Base-by-base conservation (phyloP, 306 rosid genomes). In the Astragalus membranaceus region DNA sequence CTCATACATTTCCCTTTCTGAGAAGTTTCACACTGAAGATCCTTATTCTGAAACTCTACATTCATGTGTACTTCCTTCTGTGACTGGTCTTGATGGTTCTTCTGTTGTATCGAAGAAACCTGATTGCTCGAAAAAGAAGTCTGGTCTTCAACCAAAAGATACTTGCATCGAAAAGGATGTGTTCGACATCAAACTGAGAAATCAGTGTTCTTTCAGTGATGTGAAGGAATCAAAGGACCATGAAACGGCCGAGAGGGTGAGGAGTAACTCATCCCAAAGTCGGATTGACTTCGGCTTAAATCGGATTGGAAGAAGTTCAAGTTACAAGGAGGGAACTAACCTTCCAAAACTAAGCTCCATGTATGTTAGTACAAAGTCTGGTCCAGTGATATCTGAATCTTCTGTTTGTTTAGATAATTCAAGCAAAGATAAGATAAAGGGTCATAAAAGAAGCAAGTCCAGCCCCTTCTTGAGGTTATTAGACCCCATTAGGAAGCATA, bases 221-320 rank as follows among this genome's bases (percentile, higher is more conserved):
- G 15, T 51, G 49, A 70, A 57, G 13, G 83, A 74, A 67, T 43
- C 75, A 55, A 70, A 26, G 39, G 83, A 72, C 67, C 83, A 71
- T 58, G 88, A 81, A 68, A 78, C 70, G 49, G 70, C 68, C 50
- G 74, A 44, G 72, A 83, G 41, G 17, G 65, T 80, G 73, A 35
- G 73, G 75, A 77, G 78, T 59, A 67, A 80, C 42, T 88, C 93
- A n/a, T 89, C 90, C 8, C 73, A 62, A 78, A 81, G 51, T 48
- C 85, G 83, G 44, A 80, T 87, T 71, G 87, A 88, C 90, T 90
- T 87, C 70, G 83, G 94, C 87, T 81, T 87, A 72, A 78, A 83
- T 8, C 81, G 79, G 59, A 61, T 90, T 48, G 86, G 95, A 54
- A 90, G 98, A 85, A 93, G 98, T 75, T 79, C 88, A 66, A 93